phyloP scores from a whole-genome alignment of 768 basidiomycete species.

The Daedaleopsis nitida region DNA sequence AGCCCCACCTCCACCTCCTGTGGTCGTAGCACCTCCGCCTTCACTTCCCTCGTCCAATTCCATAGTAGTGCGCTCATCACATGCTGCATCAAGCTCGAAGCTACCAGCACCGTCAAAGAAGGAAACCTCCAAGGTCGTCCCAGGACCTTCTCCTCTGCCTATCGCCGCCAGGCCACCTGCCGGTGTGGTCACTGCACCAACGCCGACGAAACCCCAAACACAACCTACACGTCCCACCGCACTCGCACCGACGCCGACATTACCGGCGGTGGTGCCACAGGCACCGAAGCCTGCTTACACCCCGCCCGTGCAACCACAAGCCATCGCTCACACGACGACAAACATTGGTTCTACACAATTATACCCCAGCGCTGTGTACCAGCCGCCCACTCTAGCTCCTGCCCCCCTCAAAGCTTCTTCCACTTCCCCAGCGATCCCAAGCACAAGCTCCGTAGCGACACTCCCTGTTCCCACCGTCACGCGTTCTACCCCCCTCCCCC shows the following conservation, averaged over 20 bases:
- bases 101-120: background rate
- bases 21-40: constrained; percentile 12
- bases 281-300: constrained; percentile 14
- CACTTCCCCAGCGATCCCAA: constrained; percentile 16
- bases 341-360: constrained; percentile 33
- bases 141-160: background rate
- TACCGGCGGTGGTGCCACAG: constrained; percentile 22
- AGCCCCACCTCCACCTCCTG: constrained; percentile 35
- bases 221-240: constrained; percentile 22
- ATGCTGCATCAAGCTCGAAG: background rate
- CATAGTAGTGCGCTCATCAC: constrained; percentile 4
- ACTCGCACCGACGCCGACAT: constrained; percentile 24
- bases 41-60: constrained; percentile 14
- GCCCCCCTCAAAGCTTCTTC: constrained; percentile 11
- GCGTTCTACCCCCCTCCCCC: constrained; percentile 21
- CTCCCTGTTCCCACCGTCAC: constrained; percentile 6
- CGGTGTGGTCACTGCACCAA: constrained; percentile 15
- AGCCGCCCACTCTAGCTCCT: constrained; percentile 33
- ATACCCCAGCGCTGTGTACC: constrained; percentile 59
- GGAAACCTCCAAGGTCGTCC: background rate
- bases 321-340: constrained; percentile 17
- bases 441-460: constrained; percentile 23
- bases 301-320: constrained; percentile 24
- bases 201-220: constrained; percentile 24
- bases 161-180: constrained; percentile 7